Conservation (phyloP, 2,329 filamentous ascomycete genomes). For the Alternaria infectoria region DNA sequence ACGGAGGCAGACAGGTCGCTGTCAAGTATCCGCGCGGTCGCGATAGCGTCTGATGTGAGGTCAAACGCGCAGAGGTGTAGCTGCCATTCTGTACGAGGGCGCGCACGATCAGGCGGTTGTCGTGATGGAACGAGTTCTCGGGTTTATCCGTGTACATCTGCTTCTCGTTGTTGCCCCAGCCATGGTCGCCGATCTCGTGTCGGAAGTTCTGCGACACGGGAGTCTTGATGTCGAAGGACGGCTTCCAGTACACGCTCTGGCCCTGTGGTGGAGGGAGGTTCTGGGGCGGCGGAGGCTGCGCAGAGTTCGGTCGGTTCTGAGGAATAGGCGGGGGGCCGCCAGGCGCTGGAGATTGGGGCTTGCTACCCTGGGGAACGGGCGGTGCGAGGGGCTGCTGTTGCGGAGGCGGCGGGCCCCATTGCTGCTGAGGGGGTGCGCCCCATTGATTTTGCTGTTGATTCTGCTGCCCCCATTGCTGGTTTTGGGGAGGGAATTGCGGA, state of each 20-base stretch:
- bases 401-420: constrained; percentile 30
- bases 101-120: constrained; percentile 60
- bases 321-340: constrained; percentile 30
- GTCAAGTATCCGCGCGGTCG: constrained; percentile 61
- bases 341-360: constrained; percentile 35
- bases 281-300: constrained; percentile 39
- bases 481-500: constrained; percentile 26
- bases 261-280: constrained; percentile 29
- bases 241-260: constrained; percentile 59
- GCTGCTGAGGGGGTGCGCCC: constrained; percentile 20
- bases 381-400: constrained; percentile 36
- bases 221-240: constrained; percentile 56
- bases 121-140: constrained; percentile 61
- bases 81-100: constrained; percentile 54
- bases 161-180: constrained; percentile 68
- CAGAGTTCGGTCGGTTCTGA: constrained; percentile 34
- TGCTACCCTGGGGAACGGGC: constrained; percentile 40
- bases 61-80: constrained; percentile 64
- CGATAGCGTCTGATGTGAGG: constrained; percentile 59
- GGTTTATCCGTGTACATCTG: constrained; percentile 62
- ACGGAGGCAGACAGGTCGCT: constrained; percentile 60
- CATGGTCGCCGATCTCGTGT: constrained; percentile 63
- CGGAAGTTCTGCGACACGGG: constrained; percentile 61
- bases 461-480: constrained; percentile 17
- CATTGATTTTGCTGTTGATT: constrained; percentile 20